Base-by-base conservation (phyloP, 148 eudicot species). In the Rhododendron simsii region DNA sequence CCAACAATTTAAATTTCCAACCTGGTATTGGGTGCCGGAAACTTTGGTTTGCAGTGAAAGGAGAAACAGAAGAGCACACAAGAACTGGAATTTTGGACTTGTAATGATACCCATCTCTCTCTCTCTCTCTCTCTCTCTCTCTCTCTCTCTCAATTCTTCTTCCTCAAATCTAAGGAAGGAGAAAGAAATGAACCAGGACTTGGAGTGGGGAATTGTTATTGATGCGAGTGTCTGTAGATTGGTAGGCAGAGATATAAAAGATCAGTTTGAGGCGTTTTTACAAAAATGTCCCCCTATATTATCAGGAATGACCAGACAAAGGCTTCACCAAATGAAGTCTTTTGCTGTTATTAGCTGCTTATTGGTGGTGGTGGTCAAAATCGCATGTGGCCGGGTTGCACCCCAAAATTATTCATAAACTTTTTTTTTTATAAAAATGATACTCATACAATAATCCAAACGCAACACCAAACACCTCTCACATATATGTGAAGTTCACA, bases 1-100 rank as follows among this genome's bases (percentile, higher is more conserved):
- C 99, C 99, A 96, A 28, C 89, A 90, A 86, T 90, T 78, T 73
- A 96, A 90, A 90, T 95, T 95, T 76, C 98, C 98, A 20, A 96
- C 99, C 89, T 96, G 90, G 93, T 92, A 90, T 81, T 88, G 91
- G 81, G 57, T 86, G 89, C 96, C 86, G 0, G 81, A 80, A 21
- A 89, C 93, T 82, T 47, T 75, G 82, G 87, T 80, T 91, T 93
- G 94, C 18, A 90, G 81, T 20, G 92, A 65, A 10, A 95, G 14
- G 5, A 95, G 23, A 7, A 92, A 73, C 79, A 82, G 85, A 39
- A 93, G 18, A 76, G 89, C 84, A 80, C 20, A 86, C 4, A 88
- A 76, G 21, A 92, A 23, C 50, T 81, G 57, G 76, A 35, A 47
- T 28, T 57, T 89, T 51, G 79, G 85, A 81, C 61, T 84, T 67